Evolutionary conservation across 495 filamentous ascomycete species (phyloP).

Genomic region (Umbilicaria muhlenbergii): DNA sequence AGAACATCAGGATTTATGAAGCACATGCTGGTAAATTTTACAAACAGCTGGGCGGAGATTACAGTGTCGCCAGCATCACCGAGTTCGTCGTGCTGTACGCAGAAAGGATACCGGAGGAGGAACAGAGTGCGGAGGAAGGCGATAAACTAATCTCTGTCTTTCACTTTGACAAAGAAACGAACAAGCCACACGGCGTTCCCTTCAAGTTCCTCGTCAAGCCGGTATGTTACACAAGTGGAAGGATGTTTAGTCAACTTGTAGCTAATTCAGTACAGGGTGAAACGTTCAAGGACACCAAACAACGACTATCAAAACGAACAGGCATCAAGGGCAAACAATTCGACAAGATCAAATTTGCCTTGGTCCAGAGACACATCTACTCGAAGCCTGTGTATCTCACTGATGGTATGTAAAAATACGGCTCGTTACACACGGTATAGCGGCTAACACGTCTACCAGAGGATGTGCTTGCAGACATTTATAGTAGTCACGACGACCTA

Average conservation of each 20-base stretch:
- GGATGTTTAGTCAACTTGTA: background rate
- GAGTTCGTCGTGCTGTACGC: conserved; percentile 79
- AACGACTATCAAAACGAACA: conserved; percentile 73
- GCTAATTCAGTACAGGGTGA: conserved; percentile 46
- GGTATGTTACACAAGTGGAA: conserved; percentile 23
- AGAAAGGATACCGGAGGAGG: conserved; percentile 68
- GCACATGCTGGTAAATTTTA: conserved; percentile 62
- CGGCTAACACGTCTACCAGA: conserved; percentile 32
- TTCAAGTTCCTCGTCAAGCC: conserved; percentile 82
- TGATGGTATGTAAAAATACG: conserved; percentile 50
- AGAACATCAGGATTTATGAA: conserved; percentile 63
- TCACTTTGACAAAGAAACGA: conserved; percentile 81
- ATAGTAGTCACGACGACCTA: conserved; percentile 51
- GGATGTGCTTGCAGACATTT: conserved; percentile 65
- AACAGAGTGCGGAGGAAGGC: conserved; percentile 39
- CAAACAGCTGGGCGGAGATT: conserved; percentile 49
- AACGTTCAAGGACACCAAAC: conserved; percentile 77
- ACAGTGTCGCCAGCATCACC: conserved; percentile 53
- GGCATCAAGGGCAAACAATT: conserved; percentile 96
- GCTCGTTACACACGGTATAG: background rate
- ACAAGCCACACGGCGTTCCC: conserved; percentile 64
- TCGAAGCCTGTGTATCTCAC: conserved; percentile 65
- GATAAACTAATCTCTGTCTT: conserved; percentile 58
- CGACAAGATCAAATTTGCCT: conserved; percentile 94
- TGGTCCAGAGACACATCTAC: conserved; percentile 54